Conservation (phyloP, 2,329 filamentous ascomycete species). For the Talaromyces albobiverticillius region DNA sequence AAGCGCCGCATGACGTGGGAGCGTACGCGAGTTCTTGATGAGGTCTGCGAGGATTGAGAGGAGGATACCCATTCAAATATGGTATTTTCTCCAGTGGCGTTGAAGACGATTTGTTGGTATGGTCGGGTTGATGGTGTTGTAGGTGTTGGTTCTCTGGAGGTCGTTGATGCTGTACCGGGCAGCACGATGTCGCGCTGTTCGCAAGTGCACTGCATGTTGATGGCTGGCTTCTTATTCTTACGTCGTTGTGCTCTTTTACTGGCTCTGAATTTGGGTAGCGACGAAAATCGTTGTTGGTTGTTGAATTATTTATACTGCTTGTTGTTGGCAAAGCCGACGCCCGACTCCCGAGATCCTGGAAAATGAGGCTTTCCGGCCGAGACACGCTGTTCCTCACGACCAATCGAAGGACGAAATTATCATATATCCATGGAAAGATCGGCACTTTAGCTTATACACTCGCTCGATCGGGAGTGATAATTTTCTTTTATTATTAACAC, state of each 20-base stretch:
- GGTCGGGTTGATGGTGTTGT: neutral
- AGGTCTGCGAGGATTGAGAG: neutral
- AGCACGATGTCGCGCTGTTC: neutral
- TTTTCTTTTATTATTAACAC: too few relatives aligned
- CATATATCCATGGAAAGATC: neutral
- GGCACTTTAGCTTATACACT: too few relatives aligned
- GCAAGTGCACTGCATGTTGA: slow-evolving; percentile 6
- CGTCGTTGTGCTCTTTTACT: neutral
- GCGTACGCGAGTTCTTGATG: neutral
- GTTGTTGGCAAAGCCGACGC: neutral
- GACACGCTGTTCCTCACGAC: neutral
- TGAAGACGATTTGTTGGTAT: slow-evolving; percentile 6
- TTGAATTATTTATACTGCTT: neutral
- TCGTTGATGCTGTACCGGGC: neutral
- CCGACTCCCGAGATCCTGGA: too few relatives aligned
- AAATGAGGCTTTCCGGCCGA: neutral
- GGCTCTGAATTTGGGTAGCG: neutral
- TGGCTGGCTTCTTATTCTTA: neutral
- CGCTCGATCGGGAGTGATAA: too few relatives aligned
- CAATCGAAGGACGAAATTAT: neutral
- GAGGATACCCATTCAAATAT: slow-evolving; percentile 4
- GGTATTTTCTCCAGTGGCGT: neutral
- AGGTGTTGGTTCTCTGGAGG: neutral
- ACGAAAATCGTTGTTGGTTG: too few relatives aligned
- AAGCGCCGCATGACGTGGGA: slow-evolving; percentile 7